These are phyloP conservation scores for Datisca glomerata DNA, from an alignment of 306 rosid genomes.

Conservation along the genomic window DNA sequence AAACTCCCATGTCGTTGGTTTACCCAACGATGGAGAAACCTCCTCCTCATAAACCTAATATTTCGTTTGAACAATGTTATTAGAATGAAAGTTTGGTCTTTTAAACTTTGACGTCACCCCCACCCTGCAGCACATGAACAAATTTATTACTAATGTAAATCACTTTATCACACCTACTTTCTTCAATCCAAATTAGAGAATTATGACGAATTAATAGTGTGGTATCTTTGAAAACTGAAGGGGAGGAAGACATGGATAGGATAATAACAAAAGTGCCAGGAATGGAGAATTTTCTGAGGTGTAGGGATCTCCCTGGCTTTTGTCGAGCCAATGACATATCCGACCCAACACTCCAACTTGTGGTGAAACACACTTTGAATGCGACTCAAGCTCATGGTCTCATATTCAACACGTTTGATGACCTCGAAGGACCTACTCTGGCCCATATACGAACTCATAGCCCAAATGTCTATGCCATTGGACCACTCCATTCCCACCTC, in stretches of 20 bases:
- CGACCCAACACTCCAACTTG: background rate
- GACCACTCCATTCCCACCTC: slow-evolving; percentile 11
- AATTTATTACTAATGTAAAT: no score
- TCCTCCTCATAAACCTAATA: no score
- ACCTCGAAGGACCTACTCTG: slow-evolving; percentile 6
- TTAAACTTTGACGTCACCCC: no score
- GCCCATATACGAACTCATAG: background rate
- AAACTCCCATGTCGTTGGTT: no score
- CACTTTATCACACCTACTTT: no score
- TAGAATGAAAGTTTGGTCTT: no score
- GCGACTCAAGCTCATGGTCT: background rate
- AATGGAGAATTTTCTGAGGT: slow-evolving; percentile 7
- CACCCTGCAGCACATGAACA: no score
- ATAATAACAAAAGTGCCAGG: background rate
- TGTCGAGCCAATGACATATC: background rate
- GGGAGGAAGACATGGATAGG: slow-evolving; percentile 13
- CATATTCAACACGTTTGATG: slow-evolving; percentile 9
- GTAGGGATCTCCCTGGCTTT: slow-evolving; percentile 8
- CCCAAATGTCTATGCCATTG: slow-evolving; percentile 7
- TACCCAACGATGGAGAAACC: no score
- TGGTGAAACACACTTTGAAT: background rate
- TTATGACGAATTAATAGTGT: background rate
- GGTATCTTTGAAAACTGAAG: slow-evolving; percentile 10
- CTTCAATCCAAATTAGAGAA: background rate
- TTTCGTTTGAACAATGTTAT: no score